phyloP scores from a whole-genome alignment of 2,329 filamentous ascomycete genomes.

The Monosporascus sp. region DNA sequence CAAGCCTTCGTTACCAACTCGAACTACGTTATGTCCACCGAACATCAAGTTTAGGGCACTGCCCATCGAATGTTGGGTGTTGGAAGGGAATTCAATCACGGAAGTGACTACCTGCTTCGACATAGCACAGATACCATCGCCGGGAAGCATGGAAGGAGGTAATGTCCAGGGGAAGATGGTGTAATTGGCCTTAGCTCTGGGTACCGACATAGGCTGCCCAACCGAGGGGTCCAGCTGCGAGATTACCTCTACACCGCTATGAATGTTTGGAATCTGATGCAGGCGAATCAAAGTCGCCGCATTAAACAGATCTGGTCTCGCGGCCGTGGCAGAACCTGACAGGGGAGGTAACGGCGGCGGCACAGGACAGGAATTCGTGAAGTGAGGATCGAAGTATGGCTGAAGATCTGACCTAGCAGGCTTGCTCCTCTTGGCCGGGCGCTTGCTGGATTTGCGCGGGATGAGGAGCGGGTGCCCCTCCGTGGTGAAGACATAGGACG shows the following conservation, averaged over 20 bases:
- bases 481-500: slow-evolving; percentile 87
- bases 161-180: slow-evolving; percentile 93
- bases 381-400: slow-evolving; percentile 37
- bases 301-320: slow-evolving; percentile 78
- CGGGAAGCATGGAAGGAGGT: slow-evolving; percentile 66
- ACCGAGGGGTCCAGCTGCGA: slow-evolving; percentile 6
- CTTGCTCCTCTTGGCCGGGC: slow-evolving; percentile 11
- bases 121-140: slow-evolving; percentile 69
- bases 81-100: slow-evolving; percentile 55
- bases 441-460: slow-evolving; percentile 42
- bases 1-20: slow-evolving; percentile 39
- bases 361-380: slow-evolving; percentile 60
- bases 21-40: slow-evolving; percentile 41
- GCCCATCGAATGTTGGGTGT: slow-evolving; percentile 33
- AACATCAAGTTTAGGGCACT: slow-evolving; percentile 42
- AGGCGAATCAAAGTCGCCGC: slow-evolving; percentile 80
- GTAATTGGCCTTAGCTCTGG: slow-evolving; percentile 62
- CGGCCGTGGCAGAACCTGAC: slow-evolving; percentile 72
- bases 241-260: slow-evolving; percentile 31
- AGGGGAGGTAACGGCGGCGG: slow-evolving; percentile 56
- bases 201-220: slow-evolving; percentile 2
- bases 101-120: slow-evolving; percentile 68
- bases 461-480: slow-evolving; percentile 92
- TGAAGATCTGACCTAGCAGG: slow-evolving; percentile 15
- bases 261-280: slow-evolving; percentile 66